Percentiles rank a stretch among this genome's conserved stretches.
Conservation (phyloP, 345 rosid genomes). For the Populus nigra region DNA sequence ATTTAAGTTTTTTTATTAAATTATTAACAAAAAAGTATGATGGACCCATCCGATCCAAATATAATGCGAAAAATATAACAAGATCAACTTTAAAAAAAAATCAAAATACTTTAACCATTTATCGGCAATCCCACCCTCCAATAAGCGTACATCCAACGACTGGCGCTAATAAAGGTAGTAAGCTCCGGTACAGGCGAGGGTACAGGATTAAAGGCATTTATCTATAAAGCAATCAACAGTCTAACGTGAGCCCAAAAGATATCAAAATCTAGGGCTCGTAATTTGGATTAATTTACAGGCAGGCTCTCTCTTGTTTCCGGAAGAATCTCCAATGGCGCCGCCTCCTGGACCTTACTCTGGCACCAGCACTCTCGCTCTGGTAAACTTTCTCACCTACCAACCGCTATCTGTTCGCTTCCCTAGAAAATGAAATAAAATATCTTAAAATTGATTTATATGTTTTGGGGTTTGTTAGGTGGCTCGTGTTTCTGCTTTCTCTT, state of each 20-base stretch:
- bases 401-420: not conserved
- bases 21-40: too few relatives aligned
- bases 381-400: slow-evolving; percentile 17
- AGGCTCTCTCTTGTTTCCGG: not conserved
- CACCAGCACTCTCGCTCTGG: slow-evolving; percentile 73
- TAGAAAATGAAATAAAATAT: not conserved
- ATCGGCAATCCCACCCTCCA: not conserved
- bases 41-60: not conserved
- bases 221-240: not conserved
- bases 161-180: not conserved
- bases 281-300: not conserved
- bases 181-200: not conserved
- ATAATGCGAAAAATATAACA: not conserved
- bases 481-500: slow-evolving; percentile 74
- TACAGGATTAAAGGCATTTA: not conserved
- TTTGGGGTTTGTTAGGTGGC: slow-evolving; percentile 54
- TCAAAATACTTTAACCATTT: not conserved
- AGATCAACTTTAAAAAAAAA: not conserved
- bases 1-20: too few relatives aligned
- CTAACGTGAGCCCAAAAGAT: not conserved
- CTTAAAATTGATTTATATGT: not conserved
- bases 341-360: slow-evolving; percentile 87
- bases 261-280: slow-evolving; percentile 8
- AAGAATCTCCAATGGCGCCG: slow-evolving; percentile 48
- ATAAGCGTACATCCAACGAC: not conserved